Base-by-base conservation (phyloP, 2,329 filamentous ascomycete species). In the Annulohypoxylon truncatum region DNA sequence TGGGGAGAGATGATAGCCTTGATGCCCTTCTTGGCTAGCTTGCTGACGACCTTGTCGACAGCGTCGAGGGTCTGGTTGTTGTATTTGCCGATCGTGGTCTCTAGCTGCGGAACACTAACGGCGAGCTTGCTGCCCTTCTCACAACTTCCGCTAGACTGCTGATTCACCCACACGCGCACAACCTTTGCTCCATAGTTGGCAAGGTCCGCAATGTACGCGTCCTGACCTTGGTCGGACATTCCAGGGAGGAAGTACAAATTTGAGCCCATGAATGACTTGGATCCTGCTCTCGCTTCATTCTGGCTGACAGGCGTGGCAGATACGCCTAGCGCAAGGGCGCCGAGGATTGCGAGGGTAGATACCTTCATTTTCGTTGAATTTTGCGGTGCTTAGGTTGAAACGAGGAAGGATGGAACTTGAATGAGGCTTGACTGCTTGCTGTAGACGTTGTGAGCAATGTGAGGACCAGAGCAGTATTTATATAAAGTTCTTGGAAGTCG, bases 1-100 rank as follows among this genome's bases (percentile, higher is more conserved):
- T 77, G 75, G 1, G 76, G 76, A 6, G 75, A 77, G 54, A 77
- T 72, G 51, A 77, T 71, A 31, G 74, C 67, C 62, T 77, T 77
- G 59, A 77, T 76, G 28, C 71, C 72, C 53, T 75, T 76, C 44
- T 69, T 47, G 2, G 54, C 40, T 15, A 77, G 62, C 58, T 77
- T 75, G 24, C 71, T 63, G 28, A 77, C 48, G 9, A 75, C 73
- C 18, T 70, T 67, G 60, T 77, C 76, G n/a, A 77, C 63, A 15
- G 72, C 72, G 33, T 76, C 71, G 50, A 77, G 72, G 5, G 73
- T 73, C 29, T 61, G 60, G 12, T 70, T 61, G 56, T 76, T 73
- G 57, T 70, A 77, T 13, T 59, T 38, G 15, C 76, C 74, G 15
- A 77, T 55, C 4, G 55, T 64, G 4, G 61, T 63, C 61, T 78